Percentiles rank a stretch among this genome's conserved stretches.
These are phyloP conservation scores for Lepiota brunneoincarnata DNA, from an alignment of 768 basidiomycete species.

Conservation along the genomic window DNA sequence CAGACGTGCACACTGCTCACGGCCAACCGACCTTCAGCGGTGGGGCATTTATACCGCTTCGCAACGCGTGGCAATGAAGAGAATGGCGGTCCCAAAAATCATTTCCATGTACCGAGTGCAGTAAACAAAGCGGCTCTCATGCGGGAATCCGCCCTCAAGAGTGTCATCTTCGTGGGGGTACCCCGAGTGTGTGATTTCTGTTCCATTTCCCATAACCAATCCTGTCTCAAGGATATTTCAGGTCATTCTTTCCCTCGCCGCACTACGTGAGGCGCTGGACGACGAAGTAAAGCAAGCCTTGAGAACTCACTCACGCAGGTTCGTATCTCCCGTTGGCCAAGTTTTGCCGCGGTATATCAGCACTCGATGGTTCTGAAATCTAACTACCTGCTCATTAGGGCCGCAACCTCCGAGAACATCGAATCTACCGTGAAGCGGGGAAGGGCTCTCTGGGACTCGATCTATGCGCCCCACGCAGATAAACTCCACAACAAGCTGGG, in stretches of 20 bases:
- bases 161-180: slow-evolving; percentile 85
- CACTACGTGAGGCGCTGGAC: slow-evolving; percentile 73
- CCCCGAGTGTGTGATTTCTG: slow-evolving; percentile 59
- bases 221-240: slow-evolving; percentile 26
- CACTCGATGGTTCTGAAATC: slow-evolving; percentile 10
- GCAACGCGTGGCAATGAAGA: slow-evolving; percentile 47
- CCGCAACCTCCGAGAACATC: slow-evolving; percentile 59
- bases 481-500: slow-evolving; percentile 87
- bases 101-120: slow-evolving; percentile 49
- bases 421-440: slow-evolving; percentile 70
- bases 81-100: slow-evolving; percentile 32
- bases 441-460: slow-evolving; percentile 74
- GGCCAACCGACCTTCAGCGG: slow-evolving; percentile 73
- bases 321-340: slow-evolving; percentile 16
- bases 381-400: slow-evolving; percentile 36
- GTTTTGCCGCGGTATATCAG: slow-evolving; percentile 13
- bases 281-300: slow-evolving; percentile 75
- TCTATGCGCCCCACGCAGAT: slow-evolving; percentile 86
- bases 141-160: slow-evolving; percentile 88
- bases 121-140: slow-evolving; percentile 79
- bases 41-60: slow-evolving; percentile 82
- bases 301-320: slow-evolving; percentile 68
- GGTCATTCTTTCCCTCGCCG: slow-evolving; percentile 82
- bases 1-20: slow-evolving; percentile 85
- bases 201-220: not conserved